These are phyloP conservation scores for Coemansia sp. DNA, from an alignment of 192 early-diverging fungal genomes.

Conservation along the genomic window DNA sequence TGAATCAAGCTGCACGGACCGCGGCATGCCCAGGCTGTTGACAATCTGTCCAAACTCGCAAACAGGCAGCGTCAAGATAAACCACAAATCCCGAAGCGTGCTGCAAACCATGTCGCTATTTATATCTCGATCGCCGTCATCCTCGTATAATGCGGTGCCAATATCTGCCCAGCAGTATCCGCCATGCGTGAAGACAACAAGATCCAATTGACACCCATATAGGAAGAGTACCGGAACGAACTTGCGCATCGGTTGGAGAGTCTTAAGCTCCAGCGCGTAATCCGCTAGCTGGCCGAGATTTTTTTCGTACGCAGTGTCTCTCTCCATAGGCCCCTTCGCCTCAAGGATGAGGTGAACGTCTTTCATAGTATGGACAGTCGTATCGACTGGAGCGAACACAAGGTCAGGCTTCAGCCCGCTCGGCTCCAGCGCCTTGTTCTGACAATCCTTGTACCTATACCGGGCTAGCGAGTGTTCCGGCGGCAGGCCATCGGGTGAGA, in stretches of 20 bases:
- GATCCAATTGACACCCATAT: slow-evolving; percentile 3
- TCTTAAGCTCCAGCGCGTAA: slow-evolving; percentile 15
- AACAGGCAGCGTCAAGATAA: background rate
- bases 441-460: background rate
- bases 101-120: background rate
- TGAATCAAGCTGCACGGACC: background rate
- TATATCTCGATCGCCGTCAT: background rate
- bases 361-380: background rate
- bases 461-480: background rate
- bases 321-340: background rate
- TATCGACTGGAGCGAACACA: background rate
- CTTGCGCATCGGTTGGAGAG: slow-evolving; percentile 17
- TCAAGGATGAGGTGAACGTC: background rate
- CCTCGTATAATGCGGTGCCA: slow-evolving; percentile 1
- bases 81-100: background rate
- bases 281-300: slow-evolving; percentile 33
- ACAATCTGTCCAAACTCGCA: background rate
- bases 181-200: slow-evolving; percentile 22
- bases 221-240: slow-evolving; percentile 22
- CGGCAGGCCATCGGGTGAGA: background rate
- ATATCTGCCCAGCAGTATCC: slow-evolving; percentile 1
- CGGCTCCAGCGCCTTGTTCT: background rate
- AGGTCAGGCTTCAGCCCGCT: background rate
- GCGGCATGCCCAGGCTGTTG: background rate
- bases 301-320: background rate